Evolutionary conservation across 2,329 filamentous ascomycete species (phyloP), one percentile per base, ranked within the genome.

Genomic region (Stagonosporopsis rhizophila): DNA sequence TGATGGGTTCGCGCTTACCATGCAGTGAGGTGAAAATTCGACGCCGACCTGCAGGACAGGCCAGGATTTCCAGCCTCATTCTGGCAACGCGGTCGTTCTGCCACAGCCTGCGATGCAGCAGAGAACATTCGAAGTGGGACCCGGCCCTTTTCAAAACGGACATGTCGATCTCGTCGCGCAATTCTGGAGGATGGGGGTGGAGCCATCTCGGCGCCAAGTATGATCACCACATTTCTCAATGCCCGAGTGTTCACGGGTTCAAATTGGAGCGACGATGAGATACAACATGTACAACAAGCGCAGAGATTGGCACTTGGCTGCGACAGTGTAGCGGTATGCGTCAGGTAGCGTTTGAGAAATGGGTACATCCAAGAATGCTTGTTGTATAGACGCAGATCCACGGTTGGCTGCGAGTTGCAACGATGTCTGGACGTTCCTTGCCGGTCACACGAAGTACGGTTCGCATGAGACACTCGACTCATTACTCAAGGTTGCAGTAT

Each of bases 221-320:
- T 28, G 55, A 58, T 58, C 55, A 58, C 48, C 55, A 49, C 49
- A 58, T 52, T 58, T 45, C 49, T 48, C 44, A 49, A 52, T 52
- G 47, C 47, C 17, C 42, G 19, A 48, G 32, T 56, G 42, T 38
- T 52, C 53, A 47, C 47, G 38, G 37, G 47, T 38, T 34, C 46
- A 46, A 14, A 6, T 30, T 42, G 30, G 42, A 28, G 39, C 23
- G 23, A 40, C 41, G 41, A 30, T 20, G 37, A 32, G 19, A 20
- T 38, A 20, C 35, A 38, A 38, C 35, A 49, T 47, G 55, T 52
- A 48, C 49, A 49, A 52, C 44, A 49, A 49, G 44, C 49, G 39
- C 28, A 49, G 22, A 39, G n/a, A 38, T 40, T 19, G 42, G 25
- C 47, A 42, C 47, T 56, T 56, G 53, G 53, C 47, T 56, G 53